These are phyloP conservation scores for Komagataella kurtzmanii DNA, from an alignment of 805 yeast genomes.

Conservation along the genomic window DNA sequence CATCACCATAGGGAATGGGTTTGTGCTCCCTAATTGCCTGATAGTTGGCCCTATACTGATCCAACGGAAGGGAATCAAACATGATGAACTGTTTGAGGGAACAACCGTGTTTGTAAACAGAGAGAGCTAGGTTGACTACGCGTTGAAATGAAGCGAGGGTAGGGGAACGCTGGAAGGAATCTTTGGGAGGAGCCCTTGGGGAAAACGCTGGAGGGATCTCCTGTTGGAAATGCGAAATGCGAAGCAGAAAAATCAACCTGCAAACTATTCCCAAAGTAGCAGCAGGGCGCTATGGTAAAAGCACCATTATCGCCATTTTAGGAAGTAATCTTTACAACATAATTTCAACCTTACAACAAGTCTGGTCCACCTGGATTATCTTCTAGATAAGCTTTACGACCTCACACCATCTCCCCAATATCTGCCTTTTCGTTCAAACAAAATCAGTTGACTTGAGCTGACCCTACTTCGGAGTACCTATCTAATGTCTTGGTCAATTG, in stretches of 20 bases:
- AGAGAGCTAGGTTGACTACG: background rate
- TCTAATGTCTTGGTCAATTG: background rate
- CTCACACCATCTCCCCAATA: background rate
- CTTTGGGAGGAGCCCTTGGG: background rate
- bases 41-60: constrained; percentile 15
- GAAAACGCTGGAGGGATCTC: background rate
- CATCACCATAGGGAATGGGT: constrained; percentile 16
- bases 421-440: background rate
- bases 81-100: constrained; percentile 4
- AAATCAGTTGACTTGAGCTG: no score
- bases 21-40: constrained; percentile 11
- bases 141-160: background rate
- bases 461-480: background rate
- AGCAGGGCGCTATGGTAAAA: background rate
- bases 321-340: background rate
- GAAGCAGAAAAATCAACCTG: background rate
- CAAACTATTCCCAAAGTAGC: background rate
- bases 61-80: constrained; percentile 15
- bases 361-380: background rate
- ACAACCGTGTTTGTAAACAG: background rate
- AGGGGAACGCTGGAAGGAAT: background rate
- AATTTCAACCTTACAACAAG: background rate
- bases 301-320: background rate
- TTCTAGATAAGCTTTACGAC: background rate
- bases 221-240: background rate